A percentile compares a stretch with the other conserved stretches of the same genome.
These are phyloP conservation scores for Pyrenopolyporus hunteri DNA, from an alignment of 495 filamentous ascomycete genomes.

Conservation along the genomic window DNA sequence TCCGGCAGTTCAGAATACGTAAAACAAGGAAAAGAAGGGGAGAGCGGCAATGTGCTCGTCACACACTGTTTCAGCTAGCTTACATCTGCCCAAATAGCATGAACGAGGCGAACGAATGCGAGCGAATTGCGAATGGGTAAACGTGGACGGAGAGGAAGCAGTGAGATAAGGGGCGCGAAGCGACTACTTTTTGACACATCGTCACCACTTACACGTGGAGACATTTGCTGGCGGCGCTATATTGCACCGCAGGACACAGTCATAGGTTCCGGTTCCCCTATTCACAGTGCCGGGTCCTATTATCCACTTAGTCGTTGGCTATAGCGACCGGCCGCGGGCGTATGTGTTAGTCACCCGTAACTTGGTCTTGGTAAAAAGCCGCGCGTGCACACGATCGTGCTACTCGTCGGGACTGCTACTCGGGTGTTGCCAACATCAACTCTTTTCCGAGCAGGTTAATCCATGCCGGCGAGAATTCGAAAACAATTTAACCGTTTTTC, in stretches of 20 bases:
- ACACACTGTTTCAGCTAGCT: constrained; percentile 1
- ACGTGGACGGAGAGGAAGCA: no score
- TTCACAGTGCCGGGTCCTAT: constrained; percentile 3
- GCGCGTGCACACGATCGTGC: constrained; percentile 25
- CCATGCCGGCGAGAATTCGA: background rate
- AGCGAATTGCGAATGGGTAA: no score
- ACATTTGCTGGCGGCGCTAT: constrained; percentile 13
- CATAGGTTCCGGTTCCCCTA: background rate
- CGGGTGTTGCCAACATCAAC: constrained; percentile 9
- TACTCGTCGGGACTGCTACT: constrained; percentile 26
- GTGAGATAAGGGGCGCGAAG: no score
- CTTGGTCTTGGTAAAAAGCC: constrained; percentile 20
- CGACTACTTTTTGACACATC: constrained; percentile 18
- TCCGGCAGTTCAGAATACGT: constrained; percentile 8
- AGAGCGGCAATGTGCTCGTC: background rate
- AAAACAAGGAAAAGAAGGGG: background rate
- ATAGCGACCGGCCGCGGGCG: constrained; percentile 11
- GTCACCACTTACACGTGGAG: constrained; percentile 29
- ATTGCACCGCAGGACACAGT: constrained; percentile 22
- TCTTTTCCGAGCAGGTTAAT: constrained; percentile 36
- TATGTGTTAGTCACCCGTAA: constrained; percentile 7
- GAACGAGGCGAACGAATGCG: background rate
- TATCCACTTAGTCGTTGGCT: constrained; percentile 20
- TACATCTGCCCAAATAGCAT: background rate
- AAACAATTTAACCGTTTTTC: no score